Evolutionary conservation across 768 basidiomycete species (phyloP).

Genomic region (Xerocomellus dryophilus): DNA sequence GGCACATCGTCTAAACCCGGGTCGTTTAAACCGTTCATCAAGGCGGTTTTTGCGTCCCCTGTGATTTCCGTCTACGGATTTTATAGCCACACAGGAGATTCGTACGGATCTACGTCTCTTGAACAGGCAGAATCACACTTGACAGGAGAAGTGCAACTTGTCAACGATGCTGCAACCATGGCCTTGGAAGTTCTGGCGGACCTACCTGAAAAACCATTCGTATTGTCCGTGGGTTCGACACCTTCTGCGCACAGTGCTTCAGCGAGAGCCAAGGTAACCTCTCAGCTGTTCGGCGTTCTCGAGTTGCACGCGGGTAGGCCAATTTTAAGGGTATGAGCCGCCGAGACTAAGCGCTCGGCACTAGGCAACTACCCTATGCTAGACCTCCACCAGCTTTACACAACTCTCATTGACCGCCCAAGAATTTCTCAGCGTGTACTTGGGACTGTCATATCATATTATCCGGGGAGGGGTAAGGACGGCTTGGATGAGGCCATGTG

Average conservation of each 20-base stretch:
- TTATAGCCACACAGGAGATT: slow-evolving; percentile 75
- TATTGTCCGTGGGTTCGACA: slow-evolving; percentile 82
- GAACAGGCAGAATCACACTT: slow-evolving; percentile 64
- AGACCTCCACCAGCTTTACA: slow-evolving; percentile 82
- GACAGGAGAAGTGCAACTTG: slow-evolving; percentile 65
- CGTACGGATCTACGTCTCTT: slow-evolving; percentile 72
- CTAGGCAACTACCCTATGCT: slow-evolving; percentile 78
- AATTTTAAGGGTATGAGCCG: neutral
- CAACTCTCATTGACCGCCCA: slow-evolving; percentile 53
- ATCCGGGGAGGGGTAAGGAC: slow-evolving; percentile 60
- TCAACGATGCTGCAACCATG: slow-evolving; percentile 60
- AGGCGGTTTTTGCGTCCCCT: slow-evolving; percentile 49
- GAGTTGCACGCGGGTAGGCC: slow-evolving; percentile 73
- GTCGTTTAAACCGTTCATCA: slow-evolving; percentile 54
- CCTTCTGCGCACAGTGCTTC: slow-evolving; percentile 81
- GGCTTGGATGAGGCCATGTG: slow-evolving; percentile 73
- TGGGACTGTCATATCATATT: slow-evolving; percentile 75
- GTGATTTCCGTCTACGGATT: slow-evolving; percentile 72
- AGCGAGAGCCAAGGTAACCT: slow-evolving; percentile 44
- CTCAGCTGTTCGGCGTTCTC: slow-evolving; percentile 54
- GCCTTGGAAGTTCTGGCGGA: slow-evolving; percentile 47
- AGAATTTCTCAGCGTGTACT: slow-evolving; percentile 67
- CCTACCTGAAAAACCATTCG: slow-evolving; percentile 47
- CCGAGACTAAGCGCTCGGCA: neutral
- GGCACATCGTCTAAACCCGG: slow-evolving; percentile 56